Base-by-base conservation (phyloP, 345 rosid species). In the Populus deltoides region DNA sequence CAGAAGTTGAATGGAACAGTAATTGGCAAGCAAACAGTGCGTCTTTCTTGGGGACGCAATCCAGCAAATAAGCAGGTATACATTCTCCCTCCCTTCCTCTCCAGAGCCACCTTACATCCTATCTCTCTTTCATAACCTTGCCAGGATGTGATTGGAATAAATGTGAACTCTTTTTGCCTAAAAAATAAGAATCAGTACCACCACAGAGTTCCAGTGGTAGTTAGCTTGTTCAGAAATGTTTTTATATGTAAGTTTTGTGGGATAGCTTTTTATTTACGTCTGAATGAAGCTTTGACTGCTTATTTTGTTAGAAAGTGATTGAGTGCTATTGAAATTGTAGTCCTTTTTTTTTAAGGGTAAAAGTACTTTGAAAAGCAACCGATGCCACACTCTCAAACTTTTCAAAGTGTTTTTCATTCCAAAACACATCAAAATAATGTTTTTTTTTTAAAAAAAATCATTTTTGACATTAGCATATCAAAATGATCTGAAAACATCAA, bases 1-100 rank as follows among this genome's bases (percentile, higher is more conserved):
- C 90, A 91, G 79, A 91, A 88, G 79, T 84, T 93, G 73, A 90
- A 91, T 66, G 93, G 92, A 25, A 76, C 86, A 17, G 80, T 84
- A 35, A 88, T 93, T 35, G 95, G 94, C 69, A 89, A 88, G 80
- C 95, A 90, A 84, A 87, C 88, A 6, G 91, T 93, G 68, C 90
- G 94, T 8, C 97, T 93, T 68, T 91, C 95, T 79, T 91, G 97
- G 97, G 97, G 94, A 4, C 95, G 92, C 73, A 90, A 84, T 84
- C 93, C 93, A 53, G 92, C 88, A 70, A 89, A 91, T 79, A 92
- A 91, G 85, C 97, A 90, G 97, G 97, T 87, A 80, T 35, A 35
- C 35, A 38, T 78, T 69, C 15, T 45, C 33, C 2, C 24, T 22
- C 51, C 71, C 31, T 35, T 8, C 4, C 71, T 27, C 7, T 27